Conservation (phyloP, 768 basidiomycete species). For the Trametes maxima region DNA sequence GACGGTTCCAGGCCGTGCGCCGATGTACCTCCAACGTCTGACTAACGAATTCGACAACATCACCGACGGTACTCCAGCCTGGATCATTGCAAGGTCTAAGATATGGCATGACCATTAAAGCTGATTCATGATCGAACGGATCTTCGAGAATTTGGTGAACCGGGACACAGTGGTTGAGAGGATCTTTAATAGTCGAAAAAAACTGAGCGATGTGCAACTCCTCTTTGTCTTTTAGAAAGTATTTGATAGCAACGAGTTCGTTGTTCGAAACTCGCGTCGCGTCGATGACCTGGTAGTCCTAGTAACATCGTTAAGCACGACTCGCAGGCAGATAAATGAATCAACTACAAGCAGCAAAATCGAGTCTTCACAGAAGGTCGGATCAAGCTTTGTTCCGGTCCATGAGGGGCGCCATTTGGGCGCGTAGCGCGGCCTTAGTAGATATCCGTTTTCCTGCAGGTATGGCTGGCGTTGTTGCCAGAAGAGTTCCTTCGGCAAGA, state of each 20-base stretch:
- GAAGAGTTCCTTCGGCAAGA: neutral
- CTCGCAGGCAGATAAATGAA: too few species aligned
- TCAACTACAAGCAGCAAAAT: too few species aligned
- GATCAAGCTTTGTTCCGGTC: too few species aligned
- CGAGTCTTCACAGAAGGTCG: too few species aligned
- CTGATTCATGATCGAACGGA: conserved; percentile 7
- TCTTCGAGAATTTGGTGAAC: conserved; percentile 26
- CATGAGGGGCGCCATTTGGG: too few species aligned
- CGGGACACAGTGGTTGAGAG: conserved; percentile 30
- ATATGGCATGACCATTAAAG: conserved; percentile 30
- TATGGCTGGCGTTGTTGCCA: conserved; percentile 22
- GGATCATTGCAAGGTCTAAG: conserved; percentile 34
- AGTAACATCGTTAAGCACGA: too few species aligned
- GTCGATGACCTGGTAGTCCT: too few species aligned
- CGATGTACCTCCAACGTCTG: conserved; percentile 23
- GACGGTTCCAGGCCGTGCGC: neutral
- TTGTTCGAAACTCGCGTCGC: too few species aligned
- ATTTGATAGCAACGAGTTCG: too few species aligned
- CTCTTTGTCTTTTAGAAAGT: too few species aligned
- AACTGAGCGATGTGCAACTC: conserved; percentile 20
- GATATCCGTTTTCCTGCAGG: conserved; percentile 21
- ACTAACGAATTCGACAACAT: conserved; percentile 22
- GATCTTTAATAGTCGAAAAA: conserved; percentile 13
- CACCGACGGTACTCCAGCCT: conserved; percentile 24
- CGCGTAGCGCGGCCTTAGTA: conserved; percentile 23